Evolutionary conservation across 1,139 yeast species (phyloP).

Genomic region (Blastobotrys raffinosifermentans): DNA sequence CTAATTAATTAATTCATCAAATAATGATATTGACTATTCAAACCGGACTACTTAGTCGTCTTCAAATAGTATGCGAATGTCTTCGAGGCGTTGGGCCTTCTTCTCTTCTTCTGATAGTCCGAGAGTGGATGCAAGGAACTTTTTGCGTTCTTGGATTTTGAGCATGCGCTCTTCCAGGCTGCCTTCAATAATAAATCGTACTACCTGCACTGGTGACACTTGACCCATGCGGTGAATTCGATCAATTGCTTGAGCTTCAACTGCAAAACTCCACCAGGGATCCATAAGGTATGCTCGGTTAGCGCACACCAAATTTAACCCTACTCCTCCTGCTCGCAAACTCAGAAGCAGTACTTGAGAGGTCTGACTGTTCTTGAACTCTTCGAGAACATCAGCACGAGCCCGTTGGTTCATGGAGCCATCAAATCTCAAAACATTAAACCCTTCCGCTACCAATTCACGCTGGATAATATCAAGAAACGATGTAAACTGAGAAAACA

Average conservation of each 20-base stretch:
- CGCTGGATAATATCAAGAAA: constrained; percentile 69
- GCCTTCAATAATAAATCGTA: constrained; percentile 73
- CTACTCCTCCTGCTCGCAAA: constrained; percentile 93
- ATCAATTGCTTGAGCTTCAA: constrained; percentile 93
- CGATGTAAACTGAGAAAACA: constrained; percentile 87
- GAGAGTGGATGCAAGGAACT: constrained; percentile 79
- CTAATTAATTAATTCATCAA: background rate
- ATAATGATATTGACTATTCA: background rate
- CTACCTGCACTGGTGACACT: constrained; percentile 60
- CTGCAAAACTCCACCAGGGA: constrained; percentile 97
- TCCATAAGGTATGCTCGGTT: constrained; percentile 89
- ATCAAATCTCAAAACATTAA: constrained; percentile 61
- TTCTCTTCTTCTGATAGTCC: constrained; percentile 75
- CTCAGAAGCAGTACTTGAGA: constrained; percentile 63
- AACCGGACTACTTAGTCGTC: constrained; percentile 7
- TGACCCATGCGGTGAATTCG: constrained; percentile 93
- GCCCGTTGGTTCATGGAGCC: constrained; percentile 70
- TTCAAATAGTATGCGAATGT: constrained; percentile 70
- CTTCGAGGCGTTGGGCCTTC: constrained; percentile 70
- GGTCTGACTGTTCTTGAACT: constrained; percentile 41
- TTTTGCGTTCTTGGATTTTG: constrained; percentile 77
- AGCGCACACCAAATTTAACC: constrained; percentile 82
- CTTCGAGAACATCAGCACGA: constrained; percentile 54
- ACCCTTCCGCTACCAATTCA: constrained; percentile 47
- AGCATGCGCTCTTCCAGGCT: constrained; percentile 92